Percentiles rank a stretch among this genome's conserved stretches.
phyloP scores from a whole-genome alignment of 192 early-diverging fungal genomes.

The Coemansia sp. region DNA sequence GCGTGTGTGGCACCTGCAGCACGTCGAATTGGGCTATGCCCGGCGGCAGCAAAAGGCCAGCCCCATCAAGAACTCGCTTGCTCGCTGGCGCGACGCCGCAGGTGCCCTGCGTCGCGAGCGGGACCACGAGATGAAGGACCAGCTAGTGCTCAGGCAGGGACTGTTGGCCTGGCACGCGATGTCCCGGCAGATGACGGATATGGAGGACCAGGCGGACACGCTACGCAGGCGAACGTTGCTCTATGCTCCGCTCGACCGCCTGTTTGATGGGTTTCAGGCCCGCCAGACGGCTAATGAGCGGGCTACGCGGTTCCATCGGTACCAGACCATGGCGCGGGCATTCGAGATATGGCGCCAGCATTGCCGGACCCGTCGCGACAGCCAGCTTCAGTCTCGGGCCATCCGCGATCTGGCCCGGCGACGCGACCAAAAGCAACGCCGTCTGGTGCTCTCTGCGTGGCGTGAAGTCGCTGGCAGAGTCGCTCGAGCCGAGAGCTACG shows the following conservation, averaged over 20 bases:
- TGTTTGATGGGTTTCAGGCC: neutral
- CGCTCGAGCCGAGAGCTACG: neutral
- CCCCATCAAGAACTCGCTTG: neutral
- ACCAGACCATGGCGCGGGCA: neutral
- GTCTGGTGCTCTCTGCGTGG: constrained; percentile 32
- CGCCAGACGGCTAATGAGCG: neutral
- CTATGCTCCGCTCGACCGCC: neutral
- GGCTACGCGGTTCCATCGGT: constrained; percentile 3
- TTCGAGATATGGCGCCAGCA: neutral
- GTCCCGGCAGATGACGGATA: neutral
- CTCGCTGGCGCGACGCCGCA: constrained; percentile 14
- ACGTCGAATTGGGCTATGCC: neutral
- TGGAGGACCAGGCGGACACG: constrained; percentile 12
- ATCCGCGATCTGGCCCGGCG: constrained; percentile 27
- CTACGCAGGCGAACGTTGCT: neutral
- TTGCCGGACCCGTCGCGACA: constrained; percentile 2
- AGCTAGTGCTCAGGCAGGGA: neutral
- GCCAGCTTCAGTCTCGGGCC: constrained; percentile 29
- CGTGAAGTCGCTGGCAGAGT: constrained; percentile 20
- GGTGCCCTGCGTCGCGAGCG: neutral
- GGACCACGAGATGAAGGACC: neutral
- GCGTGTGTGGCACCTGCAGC: constrained; percentile 9
- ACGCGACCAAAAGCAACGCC: constrained; percentile 26
- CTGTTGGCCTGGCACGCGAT: constrained; percentile 3
- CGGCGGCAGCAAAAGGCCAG: neutral